Base-by-base conservation (phyloP, 2,329 filamentous ascomycete species). In the Trichophyton benhamiae region DNA sequence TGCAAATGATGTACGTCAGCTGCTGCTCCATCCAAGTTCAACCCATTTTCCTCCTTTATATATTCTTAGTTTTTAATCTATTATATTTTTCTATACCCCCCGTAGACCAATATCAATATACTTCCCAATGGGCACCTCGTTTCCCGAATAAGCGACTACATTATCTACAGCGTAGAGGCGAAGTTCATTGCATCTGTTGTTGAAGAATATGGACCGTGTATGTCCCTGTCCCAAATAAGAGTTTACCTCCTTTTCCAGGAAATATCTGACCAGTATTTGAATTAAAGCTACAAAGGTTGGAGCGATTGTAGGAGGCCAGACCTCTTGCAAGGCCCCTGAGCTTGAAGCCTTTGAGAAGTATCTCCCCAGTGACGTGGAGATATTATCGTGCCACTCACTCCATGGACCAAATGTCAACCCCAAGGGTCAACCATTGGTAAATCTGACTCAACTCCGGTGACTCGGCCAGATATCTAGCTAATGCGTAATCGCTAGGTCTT, bases 91-190 rank as follows among this genome's bases (percentile, higher is more conserved):
- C 73, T 67, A 72, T 72, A 66, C 27, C 70, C 71, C 72, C 42
- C 78, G 78, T 85, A 91, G 92, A 86, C 82, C 72, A 85, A 86
- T 79, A 79, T 99, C 80, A 86, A 88, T 75, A 94, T 99, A 70
- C 85, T 92, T 73, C 86, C 84, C 74, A 96, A 96, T 83, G 95
- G 95, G 69, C 91, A 97, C 78, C 83, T 92, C 74, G 94, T 99
- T 69, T 96, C 94, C 68, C 86, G 94, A 77, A 86, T 87, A 75
- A 96, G 91, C 86, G 92, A 97, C 81, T 97, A 91, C 76, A 96
- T 96, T 77, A 91, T 99, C 73, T 99, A 99, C 82, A 95, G 88
- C 76, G 94, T 99, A 75, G 92, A 97, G 77, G 94, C 94, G 64
- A 90, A 91, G 69, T 83, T 87, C 66, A 95, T 99, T 74, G 88